Evolutionary conservation across 192 early-diverging fungal species (phyloP), one percentile per base, ranked within the genome.

Genomic region (Geosiphon pyriformis): DNA sequence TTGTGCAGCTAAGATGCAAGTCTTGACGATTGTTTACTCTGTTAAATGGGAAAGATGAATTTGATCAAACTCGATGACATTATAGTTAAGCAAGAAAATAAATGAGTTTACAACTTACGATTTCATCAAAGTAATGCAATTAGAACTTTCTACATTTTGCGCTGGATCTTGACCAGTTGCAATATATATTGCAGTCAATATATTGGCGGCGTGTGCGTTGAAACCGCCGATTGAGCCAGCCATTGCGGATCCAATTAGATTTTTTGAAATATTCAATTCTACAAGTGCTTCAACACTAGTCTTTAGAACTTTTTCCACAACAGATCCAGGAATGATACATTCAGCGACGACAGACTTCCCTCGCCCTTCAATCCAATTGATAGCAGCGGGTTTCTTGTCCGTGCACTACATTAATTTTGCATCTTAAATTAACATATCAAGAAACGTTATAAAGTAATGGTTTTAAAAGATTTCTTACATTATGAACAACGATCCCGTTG

Each of bases 301-400:
- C 80, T 96, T 96, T 48, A 96, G 79, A 4, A 94, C 91, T 47
- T 81, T 81, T 63, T 83, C 76, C 18, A 96, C 93, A 23, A 91
- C 76, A 22, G 79, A 76, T 49, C 88, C 88, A 4, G 92, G 88
- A 51, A 96, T 90, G 0, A 93, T 74, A 3, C 91, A 89, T 70
- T 94, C 92, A 23, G 92, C 79, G 0, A 92, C 91, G 0, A 94
- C 89, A 11, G 92, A 94, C 67, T 96, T 96, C 52, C 94, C 94
- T 65, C 94, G 92, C 15, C 94, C 94, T 57, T 95, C 93, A 71
- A 96, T 92, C 94, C 94, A 96, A 83, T 95, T 96, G 72, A 96
- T 92, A 20, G 93, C 92, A 1, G 93, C 92, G 17, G 94, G 92
- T 76, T 96, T 96, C 82, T 96, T 96, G 71, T 96, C 94, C 0